Conservation (phyloP, 2,329 filamentous ascomycete species). For the Venturia carpophila region DNA sequence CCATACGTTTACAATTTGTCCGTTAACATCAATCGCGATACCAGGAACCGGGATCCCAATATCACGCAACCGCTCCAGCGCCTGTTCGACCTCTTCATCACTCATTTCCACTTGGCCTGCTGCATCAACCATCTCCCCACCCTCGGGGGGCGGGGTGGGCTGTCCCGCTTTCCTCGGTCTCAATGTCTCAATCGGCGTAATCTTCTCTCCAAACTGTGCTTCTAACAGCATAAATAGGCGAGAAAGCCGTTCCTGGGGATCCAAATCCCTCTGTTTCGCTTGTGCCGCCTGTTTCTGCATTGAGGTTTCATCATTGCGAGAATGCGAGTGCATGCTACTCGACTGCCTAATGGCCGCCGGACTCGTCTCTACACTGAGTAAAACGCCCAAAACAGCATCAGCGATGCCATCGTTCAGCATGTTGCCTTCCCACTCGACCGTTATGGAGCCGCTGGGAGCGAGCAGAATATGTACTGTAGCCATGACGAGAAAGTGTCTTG, state of each 20-base stretch:
- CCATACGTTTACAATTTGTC: slow-evolving; percentile 65
- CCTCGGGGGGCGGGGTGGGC: slow-evolving; percentile 20
- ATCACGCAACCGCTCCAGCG: slow-evolving; percentile 70
- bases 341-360: slow-evolving; percentile 88
- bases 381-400: slow-evolving; percentile 90
- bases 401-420: slow-evolving; percentile 96
- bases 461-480: slow-evolving; percentile 81
- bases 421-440: slow-evolving; percentile 96
- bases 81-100: slow-evolving; percentile 33
- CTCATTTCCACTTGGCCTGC: slow-evolving; percentile 21
- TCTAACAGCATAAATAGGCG: slow-evolving; percentile 94
- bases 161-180: slow-evolving; percentile 37
- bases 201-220: slow-evolving; percentile 82
- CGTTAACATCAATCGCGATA: slow-evolving; percentile 63
- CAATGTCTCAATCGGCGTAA: slow-evolving; percentile 65
- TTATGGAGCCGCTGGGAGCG: slow-evolving; percentile 58
- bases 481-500: slow-evolving; percentile 63
- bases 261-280: slow-evolving; percentile 59
- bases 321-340: slow-evolving; percentile 26
- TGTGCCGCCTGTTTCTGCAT: neutral
- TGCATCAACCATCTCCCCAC: neutral
- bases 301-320: slow-evolving; percentile 20
- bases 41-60: slow-evolving; percentile 88
- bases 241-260: slow-evolving; percentile 67
- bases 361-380: slow-evolving; percentile 86